Percentiles rank a stretch among this genome's conserved stretches.
phyloP scores from a whole-genome alignment of 306 rosid genomes.

The Pachyrhizus erosus region DNA sequence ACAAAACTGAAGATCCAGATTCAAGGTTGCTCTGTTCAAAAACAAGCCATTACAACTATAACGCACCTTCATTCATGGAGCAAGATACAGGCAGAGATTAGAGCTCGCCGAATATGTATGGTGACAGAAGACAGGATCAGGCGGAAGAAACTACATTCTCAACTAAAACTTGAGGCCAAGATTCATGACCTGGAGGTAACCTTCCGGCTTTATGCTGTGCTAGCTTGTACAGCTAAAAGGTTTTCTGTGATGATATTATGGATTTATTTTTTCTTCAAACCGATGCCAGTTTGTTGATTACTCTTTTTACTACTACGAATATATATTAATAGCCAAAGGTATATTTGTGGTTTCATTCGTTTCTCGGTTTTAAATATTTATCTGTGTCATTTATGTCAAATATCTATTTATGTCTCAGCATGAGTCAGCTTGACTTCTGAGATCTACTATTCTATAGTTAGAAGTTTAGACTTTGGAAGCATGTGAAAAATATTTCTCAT shows the following conservation, averaged over 20 bases:
- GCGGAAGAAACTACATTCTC: constrained; percentile 72
- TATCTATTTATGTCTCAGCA: not conserved
- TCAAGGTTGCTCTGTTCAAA: constrained; percentile 55
- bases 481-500: not conserved
- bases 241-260: not conserved
- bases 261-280: not conserved
- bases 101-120: constrained; percentile 77
- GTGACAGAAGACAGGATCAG: constrained; percentile 75
- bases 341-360: not conserved
- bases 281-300: not conserved
- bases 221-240: not conserved
- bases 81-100: constrained; percentile 68
- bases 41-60: constrained; percentile 67
- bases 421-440: not conserved
- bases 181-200: constrained; percentile 79
- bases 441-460: not conserved
- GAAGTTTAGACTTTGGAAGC: not conserved
- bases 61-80: constrained; percentile 80
- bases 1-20: constrained; percentile 58
- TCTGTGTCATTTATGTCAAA: not conserved
- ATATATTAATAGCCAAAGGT: not conserved
- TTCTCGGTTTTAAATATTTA: not conserved
- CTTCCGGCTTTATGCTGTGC: constrained; percentile 29
- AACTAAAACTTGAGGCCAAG: constrained; percentile 79
- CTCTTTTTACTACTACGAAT: not conserved